Percentiles rank a stretch among this genome's conserved stretches.
Evolutionary conservation across 2,329 filamentous ascomycete species (phyloP).

Genomic region (Nemania diffusa): DNA sequence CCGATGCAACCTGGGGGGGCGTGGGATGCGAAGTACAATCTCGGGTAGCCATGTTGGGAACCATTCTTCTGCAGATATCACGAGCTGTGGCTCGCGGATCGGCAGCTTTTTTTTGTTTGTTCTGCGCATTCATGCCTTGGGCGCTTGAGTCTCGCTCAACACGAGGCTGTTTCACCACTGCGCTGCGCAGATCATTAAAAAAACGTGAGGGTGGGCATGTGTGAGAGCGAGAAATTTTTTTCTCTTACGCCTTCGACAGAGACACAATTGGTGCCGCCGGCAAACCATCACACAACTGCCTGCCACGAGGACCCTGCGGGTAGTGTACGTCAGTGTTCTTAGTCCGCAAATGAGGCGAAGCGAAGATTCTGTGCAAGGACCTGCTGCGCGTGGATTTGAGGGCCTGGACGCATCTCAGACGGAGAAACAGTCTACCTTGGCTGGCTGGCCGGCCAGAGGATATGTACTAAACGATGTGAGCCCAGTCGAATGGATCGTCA

Average conservation of each 20-base stretch:
- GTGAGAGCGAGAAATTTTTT: background rate
- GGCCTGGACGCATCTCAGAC: background rate
- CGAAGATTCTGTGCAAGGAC: slow-evolving; percentile 18
- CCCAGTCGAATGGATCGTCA: slow-evolving; percentile 9
- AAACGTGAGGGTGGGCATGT: background rate
- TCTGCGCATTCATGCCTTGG: background rate
- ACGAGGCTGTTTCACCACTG: slow-evolving; percentile 23
- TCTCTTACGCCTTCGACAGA: background rate
- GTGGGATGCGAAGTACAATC: background rate
- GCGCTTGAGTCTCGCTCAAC: slow-evolving; percentile 9
- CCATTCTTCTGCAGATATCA: slow-evolving; percentile 4
- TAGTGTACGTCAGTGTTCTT: background rate
- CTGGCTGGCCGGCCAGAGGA: background rate
- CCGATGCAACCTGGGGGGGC: slow-evolving; percentile 16
- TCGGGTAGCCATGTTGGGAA: slow-evolving; percentile 7
- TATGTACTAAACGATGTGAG: background rate
- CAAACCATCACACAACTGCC: slow-evolving; percentile 12
- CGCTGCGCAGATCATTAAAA: slow-evolving; percentile 21
- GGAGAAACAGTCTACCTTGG: background rate
- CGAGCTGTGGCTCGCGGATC: slow-evolving; percentile 8
- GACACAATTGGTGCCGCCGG: slow-evolving; percentile 22
- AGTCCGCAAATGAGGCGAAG: slow-evolving; percentile 23
- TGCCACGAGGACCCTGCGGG: slow-evolving; percentile 12
- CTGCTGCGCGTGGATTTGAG: background rate
- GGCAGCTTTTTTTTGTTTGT: background rate